These are phyloP conservation scores for Nemania diffusa DNA, from an alignment of 2,329 filamentous ascomycete species.

Conservation along the genomic window DNA sequence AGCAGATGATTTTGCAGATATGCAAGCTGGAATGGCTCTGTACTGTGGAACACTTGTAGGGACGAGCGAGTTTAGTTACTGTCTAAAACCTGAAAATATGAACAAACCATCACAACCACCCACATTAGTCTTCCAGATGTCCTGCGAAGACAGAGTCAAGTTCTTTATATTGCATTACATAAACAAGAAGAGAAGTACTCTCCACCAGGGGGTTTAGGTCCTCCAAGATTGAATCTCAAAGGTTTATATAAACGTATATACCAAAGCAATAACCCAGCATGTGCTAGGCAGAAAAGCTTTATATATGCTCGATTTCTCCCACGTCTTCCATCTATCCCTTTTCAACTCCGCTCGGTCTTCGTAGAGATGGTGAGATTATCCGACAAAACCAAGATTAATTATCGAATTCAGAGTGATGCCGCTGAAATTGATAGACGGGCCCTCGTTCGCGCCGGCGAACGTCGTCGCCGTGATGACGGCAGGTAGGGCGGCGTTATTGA, in stretches of 20 bases:
- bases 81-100: background rate
- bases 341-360: background rate
- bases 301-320: background rate
- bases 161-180: constrained; percentile 30
- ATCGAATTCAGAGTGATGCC: constrained; percentile 42
- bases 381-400: constrained; percentile 44
- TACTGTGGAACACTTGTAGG: background rate
- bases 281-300: background rate
- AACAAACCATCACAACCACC: background rate
- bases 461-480: constrained; percentile 40
- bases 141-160: background rate
- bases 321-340: background rate
- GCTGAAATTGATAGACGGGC: constrained; percentile 44
- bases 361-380: background rate
- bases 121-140: background rate
- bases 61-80: background rate
- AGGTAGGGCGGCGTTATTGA: constrained; percentile 30
- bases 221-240: constrained; percentile 22
- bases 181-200: constrained; percentile 19
- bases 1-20: background rate
- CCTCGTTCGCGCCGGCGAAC: constrained; percentile 44
- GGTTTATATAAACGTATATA: constrained; percentile 6
- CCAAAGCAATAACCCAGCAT: constrained; percentile 8
- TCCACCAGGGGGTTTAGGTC: constrained; percentile 25
- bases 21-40: background rate